These are phyloP conservation scores for Neurospora sp. DNA, from an alignment of 495 filamentous ascomycete species.

Conservation along the genomic window DNA sequence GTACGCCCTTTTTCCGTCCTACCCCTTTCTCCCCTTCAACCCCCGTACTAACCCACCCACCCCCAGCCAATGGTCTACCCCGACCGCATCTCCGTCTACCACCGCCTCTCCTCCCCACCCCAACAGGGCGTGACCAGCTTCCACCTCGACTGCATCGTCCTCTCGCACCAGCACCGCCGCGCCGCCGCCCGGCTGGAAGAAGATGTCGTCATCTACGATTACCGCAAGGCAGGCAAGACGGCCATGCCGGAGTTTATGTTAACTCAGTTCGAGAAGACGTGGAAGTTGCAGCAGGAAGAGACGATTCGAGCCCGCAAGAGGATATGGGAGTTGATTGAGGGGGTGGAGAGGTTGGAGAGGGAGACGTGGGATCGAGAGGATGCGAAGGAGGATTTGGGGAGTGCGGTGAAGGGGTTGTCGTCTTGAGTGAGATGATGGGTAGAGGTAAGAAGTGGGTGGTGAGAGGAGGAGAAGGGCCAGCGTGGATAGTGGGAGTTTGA, in stretches of 20 bases:
- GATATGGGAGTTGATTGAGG: constrained; percentile 44
- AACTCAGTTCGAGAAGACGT: constrained; percentile 54
- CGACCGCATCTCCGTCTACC: constrained; percentile 79
- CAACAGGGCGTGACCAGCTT: constrained; percentile 23
- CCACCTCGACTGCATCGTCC: constrained; percentile 49
- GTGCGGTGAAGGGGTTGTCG: constrained; percentile 14
- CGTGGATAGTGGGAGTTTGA: no score
- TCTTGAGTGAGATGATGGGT: background rate
- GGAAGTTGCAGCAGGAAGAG: constrained; percentile 54
- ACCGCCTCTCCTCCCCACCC: constrained; percentile 54
- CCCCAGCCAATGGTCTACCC: constrained; percentile 78
- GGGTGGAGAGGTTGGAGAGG: constrained; percentile 54
- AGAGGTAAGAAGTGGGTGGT: no score
- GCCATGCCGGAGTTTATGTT: constrained; percentile 58
- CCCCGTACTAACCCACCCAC: background rate
- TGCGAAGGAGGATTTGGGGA: constrained; percentile 63
- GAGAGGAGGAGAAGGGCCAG: no score
- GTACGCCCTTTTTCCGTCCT: constrained; percentile 35
- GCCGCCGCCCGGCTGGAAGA: constrained; percentile 71
- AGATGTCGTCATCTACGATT: constrained; percentile 82
- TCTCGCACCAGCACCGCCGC: constrained; percentile 72
- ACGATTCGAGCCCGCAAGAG: constrained; percentile 31
- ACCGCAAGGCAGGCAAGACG: constrained; percentile 46
- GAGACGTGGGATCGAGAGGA: constrained; percentile 64
- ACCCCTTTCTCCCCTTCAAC: background rate